phyloP scores from a whole-genome alignment of 2,329 filamentous ascomycete species.

The Hypoxylon sp. region DNA sequence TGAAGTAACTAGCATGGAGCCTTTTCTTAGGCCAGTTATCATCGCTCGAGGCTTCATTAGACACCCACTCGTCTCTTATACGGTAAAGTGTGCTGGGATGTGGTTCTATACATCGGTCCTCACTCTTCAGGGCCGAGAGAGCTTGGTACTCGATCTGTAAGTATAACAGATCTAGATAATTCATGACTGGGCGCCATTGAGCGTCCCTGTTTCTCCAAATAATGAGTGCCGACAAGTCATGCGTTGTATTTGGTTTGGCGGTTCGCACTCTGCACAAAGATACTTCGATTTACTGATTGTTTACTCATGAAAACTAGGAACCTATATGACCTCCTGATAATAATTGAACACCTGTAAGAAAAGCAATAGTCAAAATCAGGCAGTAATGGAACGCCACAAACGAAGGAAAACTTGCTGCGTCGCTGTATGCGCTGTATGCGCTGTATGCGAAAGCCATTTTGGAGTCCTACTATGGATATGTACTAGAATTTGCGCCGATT shows the following conservation, averaged over 20 bases:
- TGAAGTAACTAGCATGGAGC: too few relatives aligned
- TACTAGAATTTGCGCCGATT: neutral
- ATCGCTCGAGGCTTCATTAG: too few relatives aligned
- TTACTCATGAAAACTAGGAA: neutral
- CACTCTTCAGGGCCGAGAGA: too few relatives aligned
- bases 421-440: too few relatives aligned
- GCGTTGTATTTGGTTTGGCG: neutral
- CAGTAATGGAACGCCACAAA: neutral
- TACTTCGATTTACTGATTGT: neutral
- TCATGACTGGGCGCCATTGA: too few relatives aligned
- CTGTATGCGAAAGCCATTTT: neutral
- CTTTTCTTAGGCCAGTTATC: too few relatives aligned
- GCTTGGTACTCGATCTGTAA: too few relatives aligned
- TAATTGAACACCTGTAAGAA: neutral
- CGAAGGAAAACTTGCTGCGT: neutral
- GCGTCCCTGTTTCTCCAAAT: too few relatives aligned
- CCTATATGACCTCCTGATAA: neutral
- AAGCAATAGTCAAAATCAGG: neutral
- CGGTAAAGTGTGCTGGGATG: neutral
- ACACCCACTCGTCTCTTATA: neutral
- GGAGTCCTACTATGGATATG: neutral
- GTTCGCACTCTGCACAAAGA: neutral
- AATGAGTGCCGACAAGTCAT: too few relatives aligned
- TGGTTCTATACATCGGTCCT: neutral
- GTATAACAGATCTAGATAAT: too few relatives aligned